These are phyloP conservation scores for Apiospora marii DNA, from an alignment of 2,329 filamentous ascomycete species.

Conservation along the genomic window DNA sequence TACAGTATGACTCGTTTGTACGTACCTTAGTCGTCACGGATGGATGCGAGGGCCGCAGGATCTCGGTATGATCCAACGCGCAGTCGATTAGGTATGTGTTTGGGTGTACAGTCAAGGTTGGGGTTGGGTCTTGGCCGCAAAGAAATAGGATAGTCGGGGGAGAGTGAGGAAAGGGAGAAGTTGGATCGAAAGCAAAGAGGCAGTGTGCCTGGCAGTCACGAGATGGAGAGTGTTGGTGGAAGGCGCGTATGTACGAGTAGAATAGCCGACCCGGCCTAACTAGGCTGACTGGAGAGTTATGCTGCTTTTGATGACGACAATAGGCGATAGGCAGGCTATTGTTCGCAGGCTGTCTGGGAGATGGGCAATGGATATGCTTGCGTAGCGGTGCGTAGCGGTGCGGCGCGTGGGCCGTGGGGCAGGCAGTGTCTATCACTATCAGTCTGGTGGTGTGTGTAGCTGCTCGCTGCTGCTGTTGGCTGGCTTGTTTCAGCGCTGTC, in stretches of 20 bases:
- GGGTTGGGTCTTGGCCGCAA: neutral
- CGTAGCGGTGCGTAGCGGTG: neutral
- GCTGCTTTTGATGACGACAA: neutral
- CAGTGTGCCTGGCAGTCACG: slow-evolving; percentile 3
- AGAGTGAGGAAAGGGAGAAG: slow-evolving; percentile 5
- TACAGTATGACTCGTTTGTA: slow-evolving; percentile 16
- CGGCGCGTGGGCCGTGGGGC: slow-evolving; percentile 6
- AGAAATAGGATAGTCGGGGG: neutral
- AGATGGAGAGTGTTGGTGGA: slow-evolving; percentile 1
- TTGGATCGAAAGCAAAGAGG: neutral
- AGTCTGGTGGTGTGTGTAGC: neutral
- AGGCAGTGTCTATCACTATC: slow-evolving; percentile 5
- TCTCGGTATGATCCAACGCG: neutral
- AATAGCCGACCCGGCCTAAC: slow-evolving; percentile 19
- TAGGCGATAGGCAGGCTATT: neutral
- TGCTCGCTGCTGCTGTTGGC: neutral
- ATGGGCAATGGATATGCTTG: neutral
- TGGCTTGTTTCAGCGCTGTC: slow-evolving; percentile 10
- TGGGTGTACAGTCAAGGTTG: neutral
- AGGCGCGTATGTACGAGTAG: slow-evolving; percentile 16
- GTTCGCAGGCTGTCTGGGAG: neutral
- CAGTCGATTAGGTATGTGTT: neutral
- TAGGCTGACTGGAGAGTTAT: neutral
- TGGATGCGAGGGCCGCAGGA: neutral
- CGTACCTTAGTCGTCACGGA: slow-evolving; percentile 15